Percentiles rank a stretch among this genome's conserved stretches.
phyloP scores from a whole-genome alignment of 768 basidiomycete genomes.

The Pisolithus albus region DNA sequence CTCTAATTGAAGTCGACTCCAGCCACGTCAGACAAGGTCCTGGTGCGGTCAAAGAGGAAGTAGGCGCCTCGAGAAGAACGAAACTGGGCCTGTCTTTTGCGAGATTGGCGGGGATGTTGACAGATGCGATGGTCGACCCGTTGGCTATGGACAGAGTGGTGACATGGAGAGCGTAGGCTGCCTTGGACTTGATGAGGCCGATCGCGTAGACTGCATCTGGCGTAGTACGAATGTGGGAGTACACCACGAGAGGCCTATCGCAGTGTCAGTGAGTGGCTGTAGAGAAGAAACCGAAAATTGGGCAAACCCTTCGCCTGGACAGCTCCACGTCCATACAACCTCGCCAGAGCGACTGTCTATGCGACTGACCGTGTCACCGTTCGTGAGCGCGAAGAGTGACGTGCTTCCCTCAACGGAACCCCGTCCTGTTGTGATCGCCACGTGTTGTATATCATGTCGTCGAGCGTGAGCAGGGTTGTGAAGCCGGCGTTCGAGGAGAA shows the following conservation, averaged over 20 bases:
- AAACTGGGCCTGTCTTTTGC: constrained; percentile 29
- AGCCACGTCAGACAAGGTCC: constrained; percentile 31
- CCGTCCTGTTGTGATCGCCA: constrained; percentile 45
- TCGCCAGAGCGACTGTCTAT: constrained; percentile 48
- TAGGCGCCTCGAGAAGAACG: constrained; percentile 26
- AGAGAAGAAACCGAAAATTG: neutral
- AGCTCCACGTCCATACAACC: constrained; percentile 65
- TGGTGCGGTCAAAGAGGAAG: constrained; percentile 1
- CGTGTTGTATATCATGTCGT: constrained; percentile 43
- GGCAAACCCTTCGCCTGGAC: constrained; percentile 59
- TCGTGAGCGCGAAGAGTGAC: constrained; percentile 46
- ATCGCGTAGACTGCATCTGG: constrained; percentile 48
- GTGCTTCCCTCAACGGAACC: constrained; percentile 18
- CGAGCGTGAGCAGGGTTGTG: constrained; percentile 40
- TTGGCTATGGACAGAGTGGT: constrained; percentile 50
- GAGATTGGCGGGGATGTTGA: constrained; percentile 50
- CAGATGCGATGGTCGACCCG: constrained; percentile 44
- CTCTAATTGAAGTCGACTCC: constrained; percentile 44
- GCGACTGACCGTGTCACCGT: constrained; percentile 51
- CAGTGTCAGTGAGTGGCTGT: neutral
- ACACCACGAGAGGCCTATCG: constrained; percentile 54
- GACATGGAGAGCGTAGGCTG: constrained; percentile 59
- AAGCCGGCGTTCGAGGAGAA: constrained; percentile 60
- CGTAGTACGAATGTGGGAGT: constrained; percentile 55
- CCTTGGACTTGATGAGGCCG: constrained; percentile 39